Conservation (phyloP, 2,329 filamentous ascomycete species). For the Fusarium neocosmosporiellum region DNA sequence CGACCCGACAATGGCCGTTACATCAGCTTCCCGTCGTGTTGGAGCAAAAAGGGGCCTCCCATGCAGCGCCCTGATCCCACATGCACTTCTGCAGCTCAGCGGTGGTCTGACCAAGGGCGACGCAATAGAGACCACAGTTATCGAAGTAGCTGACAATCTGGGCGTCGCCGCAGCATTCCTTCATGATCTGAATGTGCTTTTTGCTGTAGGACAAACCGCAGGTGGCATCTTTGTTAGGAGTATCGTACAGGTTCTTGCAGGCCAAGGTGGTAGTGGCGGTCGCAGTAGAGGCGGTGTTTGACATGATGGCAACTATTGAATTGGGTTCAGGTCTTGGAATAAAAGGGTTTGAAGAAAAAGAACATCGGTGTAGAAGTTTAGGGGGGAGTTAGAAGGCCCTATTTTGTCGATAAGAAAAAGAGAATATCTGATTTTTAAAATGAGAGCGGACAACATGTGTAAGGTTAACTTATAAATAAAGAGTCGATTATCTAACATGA, state of each 20-base stretch:
- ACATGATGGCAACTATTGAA: constrained; percentile 1
- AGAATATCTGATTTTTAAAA: not conserved
- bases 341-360: not conserved
- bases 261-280: not conserved
- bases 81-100: constrained; percentile 51
- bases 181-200: constrained; percentile 56
- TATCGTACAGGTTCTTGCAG: constrained; percentile 49
- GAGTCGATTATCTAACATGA: not conserved
- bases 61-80: constrained; percentile 49
- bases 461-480: not conserved
- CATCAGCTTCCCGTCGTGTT: constrained; percentile 46
- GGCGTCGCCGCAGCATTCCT: constrained; percentile 57
- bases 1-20: no score
- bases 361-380: not conserved
- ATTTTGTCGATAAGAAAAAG: not conserved
- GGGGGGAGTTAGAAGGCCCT: not conserved
- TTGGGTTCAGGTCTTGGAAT: not conserved
- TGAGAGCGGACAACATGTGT: not conserved
- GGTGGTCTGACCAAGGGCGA: constrained; percentile 40
- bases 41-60: constrained; percentile 58
- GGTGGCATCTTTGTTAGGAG: constrained; percentile 55
- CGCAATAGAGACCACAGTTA: constrained; percentile 62
- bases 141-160: constrained; percentile 56
- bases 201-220: constrained; percentile 55
- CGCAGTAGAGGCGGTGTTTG: not conserved